Conservation (phyloP, 2,329 filamentous ascomycete genomes). For the Trichoderma hamatum region DNA sequence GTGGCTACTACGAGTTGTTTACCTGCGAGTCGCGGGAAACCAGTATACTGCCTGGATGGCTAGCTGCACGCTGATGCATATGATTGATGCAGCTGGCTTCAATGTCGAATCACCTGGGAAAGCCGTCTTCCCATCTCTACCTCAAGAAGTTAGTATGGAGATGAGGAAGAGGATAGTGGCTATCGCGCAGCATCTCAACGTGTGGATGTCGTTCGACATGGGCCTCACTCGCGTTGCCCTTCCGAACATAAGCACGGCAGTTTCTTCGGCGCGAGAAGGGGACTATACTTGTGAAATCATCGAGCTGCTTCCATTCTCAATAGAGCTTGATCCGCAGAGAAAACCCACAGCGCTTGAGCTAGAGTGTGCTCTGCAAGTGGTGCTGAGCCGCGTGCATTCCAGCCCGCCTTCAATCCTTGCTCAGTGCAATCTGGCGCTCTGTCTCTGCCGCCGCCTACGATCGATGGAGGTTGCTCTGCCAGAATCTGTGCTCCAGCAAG, state of each 20-base stretch:
- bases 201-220: conserved; percentile 22
- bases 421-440: conserved; percentile 16
- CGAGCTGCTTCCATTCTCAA: conserved; percentile 10
- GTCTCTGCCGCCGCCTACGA: conserved; percentile 7
- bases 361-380: neutral
- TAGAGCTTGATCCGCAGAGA: conserved; percentile 6
- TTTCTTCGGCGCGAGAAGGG: neutral
- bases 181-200: conserved; percentile 11
- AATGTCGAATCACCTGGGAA: neutral
- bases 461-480: conserved; percentile 9
- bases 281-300: conserved; percentile 10
- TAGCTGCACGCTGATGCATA: conserved; percentile 16
- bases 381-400: neutral
- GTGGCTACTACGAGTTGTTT: neutral
- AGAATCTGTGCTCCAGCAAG: conserved; percentile 11
- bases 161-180: conserved; percentile 5
- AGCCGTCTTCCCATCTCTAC: neutral
- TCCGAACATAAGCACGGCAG: neutral
- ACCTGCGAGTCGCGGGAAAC: neutral
- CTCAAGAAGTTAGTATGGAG: neutral
- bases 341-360: conserved; percentile 8
- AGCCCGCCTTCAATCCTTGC: conserved; percentile 6
- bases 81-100: conserved; percentile 13
- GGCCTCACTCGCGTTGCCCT: conserved; percentile 6
- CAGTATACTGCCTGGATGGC: conserved; percentile 19